phyloP scores from a whole-genome alignment of 2,329 filamentous ascomycete species.

The Nakataea oryzae region DNA sequence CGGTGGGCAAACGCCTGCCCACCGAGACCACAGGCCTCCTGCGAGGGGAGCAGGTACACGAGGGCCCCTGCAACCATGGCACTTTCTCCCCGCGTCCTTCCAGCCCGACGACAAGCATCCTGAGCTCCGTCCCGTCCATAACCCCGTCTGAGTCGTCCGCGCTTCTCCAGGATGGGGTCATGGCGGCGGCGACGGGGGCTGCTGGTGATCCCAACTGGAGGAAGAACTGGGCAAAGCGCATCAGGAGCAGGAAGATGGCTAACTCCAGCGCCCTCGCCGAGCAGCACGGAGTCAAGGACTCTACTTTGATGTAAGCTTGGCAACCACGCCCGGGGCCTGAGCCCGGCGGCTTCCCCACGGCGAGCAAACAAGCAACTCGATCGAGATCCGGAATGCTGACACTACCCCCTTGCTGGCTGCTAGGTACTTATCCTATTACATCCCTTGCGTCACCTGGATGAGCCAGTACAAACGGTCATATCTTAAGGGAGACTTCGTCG shows the following conservation, averaged over 20 bases:
- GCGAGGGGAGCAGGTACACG: slow-evolving; percentile 26
- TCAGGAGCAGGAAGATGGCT: slow-evolving; percentile 50
- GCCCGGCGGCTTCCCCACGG: too few species aligned
- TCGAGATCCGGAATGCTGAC: background rate
- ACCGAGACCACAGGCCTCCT: slow-evolving; percentile 44
- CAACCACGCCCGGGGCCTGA: background rate
- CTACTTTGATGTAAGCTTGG: slow-evolving; percentile 55
- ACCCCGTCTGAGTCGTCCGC: slow-evolving; percentile 22
- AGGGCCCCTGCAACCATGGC: slow-evolving; percentile 56
- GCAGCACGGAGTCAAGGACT: slow-evolving; percentile 63
- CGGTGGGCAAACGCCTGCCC: slow-evolving; percentile 9
- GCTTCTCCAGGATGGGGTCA: background rate
- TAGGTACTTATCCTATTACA: slow-evolving; percentile 86
- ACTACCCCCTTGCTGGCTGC: background rate
- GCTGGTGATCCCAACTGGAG: slow-evolving; percentile 30
- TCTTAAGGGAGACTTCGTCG: slow-evolving; percentile 74
- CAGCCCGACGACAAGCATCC: slow-evolving; percentile 28
- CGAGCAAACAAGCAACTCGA: background rate
- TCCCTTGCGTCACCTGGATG: slow-evolving; percentile 87
- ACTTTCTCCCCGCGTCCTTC: slow-evolving; percentile 62
- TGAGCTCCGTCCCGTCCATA: slow-evolving; percentile 17
- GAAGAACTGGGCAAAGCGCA: slow-evolving; percentile 27
- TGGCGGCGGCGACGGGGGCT: background rate
- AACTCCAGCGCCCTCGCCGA: slow-evolving; percentile 63
- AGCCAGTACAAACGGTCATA: slow-evolving; percentile 75